A percentile compares a stretch with the other conserved stretches of the same genome.
These are phyloP conservation scores for Tuber brumale DNA, from an alignment of 495 filamentous ascomycete species.

Conservation along the genomic window DNA sequence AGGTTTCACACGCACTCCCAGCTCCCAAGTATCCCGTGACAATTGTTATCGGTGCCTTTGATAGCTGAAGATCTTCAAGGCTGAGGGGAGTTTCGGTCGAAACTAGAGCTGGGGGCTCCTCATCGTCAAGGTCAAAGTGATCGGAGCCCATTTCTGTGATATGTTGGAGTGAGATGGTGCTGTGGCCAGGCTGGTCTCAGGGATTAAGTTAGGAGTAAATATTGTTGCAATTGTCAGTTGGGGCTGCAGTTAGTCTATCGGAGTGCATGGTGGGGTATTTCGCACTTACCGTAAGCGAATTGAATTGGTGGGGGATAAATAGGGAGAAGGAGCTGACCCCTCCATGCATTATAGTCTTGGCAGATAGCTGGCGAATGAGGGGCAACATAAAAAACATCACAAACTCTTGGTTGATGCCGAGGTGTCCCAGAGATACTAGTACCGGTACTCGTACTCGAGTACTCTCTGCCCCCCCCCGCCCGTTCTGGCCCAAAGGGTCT, in stretches of 20 bases:
- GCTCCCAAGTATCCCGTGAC: constrained; percentile 89
- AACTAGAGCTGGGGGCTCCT: constrained; percentile 67
- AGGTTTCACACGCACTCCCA: constrained; percentile 50
- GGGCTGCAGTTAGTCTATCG: constrained; percentile 14
- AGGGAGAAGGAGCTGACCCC: neutral
- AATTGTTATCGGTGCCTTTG: constrained; percentile 86
- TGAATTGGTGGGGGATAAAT: neutral
- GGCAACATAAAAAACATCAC: constrained; percentile 4
- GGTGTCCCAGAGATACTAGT: neutral
- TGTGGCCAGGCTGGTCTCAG: neutral
- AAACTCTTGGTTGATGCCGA: neutral
- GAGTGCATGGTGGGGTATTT: constrained; percentile 29
- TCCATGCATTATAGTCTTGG: constrained; percentile 7
- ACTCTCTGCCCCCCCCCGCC: neutral
- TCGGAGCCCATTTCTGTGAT: constrained; percentile 27
- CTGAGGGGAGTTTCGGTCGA: constrained; percentile 45
- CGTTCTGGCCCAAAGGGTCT: neutral
- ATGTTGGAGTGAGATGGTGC: neutral
- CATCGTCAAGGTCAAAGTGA: constrained; percentile 59
- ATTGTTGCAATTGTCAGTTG: neutral
- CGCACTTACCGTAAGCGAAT: neutral
- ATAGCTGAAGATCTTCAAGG: constrained; percentile 13
- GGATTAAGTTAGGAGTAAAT: neutral
- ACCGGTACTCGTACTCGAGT: neutral
- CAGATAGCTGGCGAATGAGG: constrained; percentile 12